Base-by-base conservation (phyloP, 2,329 filamentous ascomycete species). In the Neofusicoccum umdonicola region DNA sequence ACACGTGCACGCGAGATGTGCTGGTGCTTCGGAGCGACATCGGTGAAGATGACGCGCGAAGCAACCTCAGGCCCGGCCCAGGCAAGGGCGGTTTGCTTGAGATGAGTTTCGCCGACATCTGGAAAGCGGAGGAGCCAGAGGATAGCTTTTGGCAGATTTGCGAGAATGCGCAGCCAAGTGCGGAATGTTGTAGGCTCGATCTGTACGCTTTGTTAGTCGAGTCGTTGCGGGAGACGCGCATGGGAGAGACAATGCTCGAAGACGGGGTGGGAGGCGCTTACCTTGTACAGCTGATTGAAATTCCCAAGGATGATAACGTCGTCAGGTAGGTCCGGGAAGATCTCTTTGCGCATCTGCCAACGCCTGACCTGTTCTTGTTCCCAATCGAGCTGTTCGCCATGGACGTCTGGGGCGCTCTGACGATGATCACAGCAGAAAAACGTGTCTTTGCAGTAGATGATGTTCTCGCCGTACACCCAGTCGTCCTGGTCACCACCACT, bases 281-380 rank as follows among this genome's bases (percentile, higher is more conserved):
- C 93, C 88, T 99, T 99, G 81, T 99, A 99, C 37, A 99, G 83
- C 77, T 99, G 95, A 74, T 99, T 99, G 79, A 99, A 99, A 77
- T 99, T 99, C 6, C 92, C 95, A 65, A 99, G 84, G 71, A 99
- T 97, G 71, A 99, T 88, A 19, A 88, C 86, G 74, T 97, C 89
- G 71, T 98, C 90, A 2, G 87, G 82, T 12, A 99, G 81, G 17
- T 85, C 83, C 0, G 95, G 95, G 72, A 99, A 99, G 44, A 99
- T 79, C 71, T 96, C 88, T 73, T 93, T 96, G 35, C 95, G 89
- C 93, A 98, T 97, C 69, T 86, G 84, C 94, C 95, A 98, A 67
- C 95, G 85, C 65, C 90, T 85, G 22, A 80, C 79, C 75, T 94
- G 90, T 77, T 98, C 94, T 63, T 92, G 88, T 64, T 90, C 86